Evolutionary conservation across 2,329 filamentous ascomycete genomes (phyloP).

Genomic region (Tolypocladium tundrense): DNA sequence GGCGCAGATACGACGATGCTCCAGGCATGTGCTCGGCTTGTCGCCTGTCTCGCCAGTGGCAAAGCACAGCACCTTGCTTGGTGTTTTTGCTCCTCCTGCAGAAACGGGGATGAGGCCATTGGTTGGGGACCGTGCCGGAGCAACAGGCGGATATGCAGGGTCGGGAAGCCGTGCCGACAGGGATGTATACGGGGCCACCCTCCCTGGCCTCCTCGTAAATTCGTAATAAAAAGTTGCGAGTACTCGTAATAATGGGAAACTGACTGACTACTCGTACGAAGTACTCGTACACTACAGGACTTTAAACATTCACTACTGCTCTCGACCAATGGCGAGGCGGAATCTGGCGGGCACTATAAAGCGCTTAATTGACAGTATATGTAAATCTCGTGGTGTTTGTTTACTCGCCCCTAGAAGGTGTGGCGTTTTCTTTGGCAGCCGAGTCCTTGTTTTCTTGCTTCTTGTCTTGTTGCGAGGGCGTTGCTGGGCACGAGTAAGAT

Average conservation of each 20-base stretch:
- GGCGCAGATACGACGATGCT: background rate
- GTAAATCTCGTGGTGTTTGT: background rate
- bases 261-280: no score
- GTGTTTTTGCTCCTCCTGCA: background rate
- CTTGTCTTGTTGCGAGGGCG: background rate
- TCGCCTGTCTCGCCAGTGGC: background rate
- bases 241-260: no score
- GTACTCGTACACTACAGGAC: no score
- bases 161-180: background rate
- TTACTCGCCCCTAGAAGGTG: background rate
- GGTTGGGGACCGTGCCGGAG: background rate
- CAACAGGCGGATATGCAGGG: background rate
- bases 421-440: no score
- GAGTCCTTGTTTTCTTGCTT: background rate
- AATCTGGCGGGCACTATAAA: background rate
- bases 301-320: no score
- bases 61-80: background rate
- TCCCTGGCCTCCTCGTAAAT: no score
- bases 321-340: background rate
- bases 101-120: background rate
- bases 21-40: background rate
- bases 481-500: background rate
- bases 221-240: no score
- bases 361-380: background rate
- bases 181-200: background rate